Evolutionary conservation across 2,329 filamentous ascomycete genomes (phyloP), one percentile per base, ranked within the genome.

Genomic region (Phialocephala sp.): DNA sequence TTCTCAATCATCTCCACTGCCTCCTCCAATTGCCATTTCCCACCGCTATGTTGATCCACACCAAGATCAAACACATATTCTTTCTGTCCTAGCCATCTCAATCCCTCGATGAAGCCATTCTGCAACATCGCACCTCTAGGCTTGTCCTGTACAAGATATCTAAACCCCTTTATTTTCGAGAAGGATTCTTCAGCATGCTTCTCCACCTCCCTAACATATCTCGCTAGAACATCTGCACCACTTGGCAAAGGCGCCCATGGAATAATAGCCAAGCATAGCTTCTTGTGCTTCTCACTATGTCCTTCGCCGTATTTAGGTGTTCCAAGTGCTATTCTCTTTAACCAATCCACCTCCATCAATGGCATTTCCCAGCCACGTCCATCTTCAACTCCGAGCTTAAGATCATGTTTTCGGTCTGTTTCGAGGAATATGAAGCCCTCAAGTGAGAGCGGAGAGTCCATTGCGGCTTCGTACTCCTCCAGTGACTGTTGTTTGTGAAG

Each of bases 191-290:
- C 91, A 0, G 89, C 89, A 62, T 80, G 81, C 67, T 86, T 80
- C 75, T 87, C 80, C 2, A 88, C 91, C 18, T 82, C 74, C 0
- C 77, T 78, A 6, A 97, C 80, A 76, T 96, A 97, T 68, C 79
- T 77, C 68, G 85, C 80, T 75, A 97, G 78, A 0, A 82, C 83
- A 6, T 77, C 80, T 0, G 84, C 75, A 0, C 91, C 88, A 50
- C 87, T 86, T 11, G 91, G 86, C 58, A 97, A 76, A 0, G 94
- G 94, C n/a, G 93, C 93, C 92, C 92, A 97, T 1, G 92, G 88
- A 4, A 97, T 84, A 69, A 93, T 86, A 0, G 85, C 94, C 2
- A 89, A 80, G 71, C 92, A 88, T 22, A 89, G 79, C 27, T 80
- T 75, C 15, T 81, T 81, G 61, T 89, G 84, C 2, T 77, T 76